Evolutionary conservation across 176 grass and related monocot species (phyloP).

Genomic region (Carex littledalei): DNA sequence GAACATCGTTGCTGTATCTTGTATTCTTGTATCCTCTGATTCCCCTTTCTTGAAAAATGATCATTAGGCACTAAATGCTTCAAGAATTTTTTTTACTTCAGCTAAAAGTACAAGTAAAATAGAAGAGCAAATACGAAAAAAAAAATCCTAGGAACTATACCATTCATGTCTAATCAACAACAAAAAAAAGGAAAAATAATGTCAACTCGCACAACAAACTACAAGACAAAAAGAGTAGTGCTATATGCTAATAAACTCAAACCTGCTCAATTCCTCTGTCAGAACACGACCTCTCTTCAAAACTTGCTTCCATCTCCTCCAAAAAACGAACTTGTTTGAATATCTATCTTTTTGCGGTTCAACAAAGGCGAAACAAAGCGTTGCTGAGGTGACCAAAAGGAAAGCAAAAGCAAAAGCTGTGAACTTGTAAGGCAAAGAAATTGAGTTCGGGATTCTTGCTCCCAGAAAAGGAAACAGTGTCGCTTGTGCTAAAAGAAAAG

Average conservation of each 20-base stretch:
- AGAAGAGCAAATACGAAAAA: not conserved
- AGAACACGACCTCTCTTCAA: conserved; percentile 45
- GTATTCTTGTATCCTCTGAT: not conserved
- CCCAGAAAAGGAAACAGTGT: conserved; percentile 51
- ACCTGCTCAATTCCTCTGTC: conserved; percentile 69
- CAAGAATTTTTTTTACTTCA: not conserved
- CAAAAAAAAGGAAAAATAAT: not conserved
- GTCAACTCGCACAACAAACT: too few relatives aligned
- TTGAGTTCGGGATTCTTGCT: conserved; percentile 34
- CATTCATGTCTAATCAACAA: not conserved
- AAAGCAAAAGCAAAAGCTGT: conserved; percentile 37
- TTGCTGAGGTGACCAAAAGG: conserved; percentile 47
- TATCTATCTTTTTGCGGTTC: conserved; percentile 27
- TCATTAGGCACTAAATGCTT: not conserved
- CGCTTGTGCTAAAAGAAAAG: conserved; percentile 29
- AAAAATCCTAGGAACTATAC: not conserved
- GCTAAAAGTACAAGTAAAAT: not conserved
- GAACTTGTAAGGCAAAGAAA: conserved; percentile 23
- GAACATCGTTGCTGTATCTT: not conserved
- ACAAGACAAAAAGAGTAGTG: too few relatives aligned
- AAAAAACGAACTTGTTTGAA: conserved; percentile 11
- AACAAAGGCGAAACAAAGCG: conserved; percentile 31
- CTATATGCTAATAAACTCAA: too few relatives aligned
- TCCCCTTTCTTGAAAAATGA: not conserved
- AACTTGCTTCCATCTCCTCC: conserved; percentile 53